A percentile compares a stretch with the other conserved stretches of the same genome.
Evolutionary conservation across 495 filamentous ascomycete genomes (phyloP).

Genomic region (Hypoxylon fragiforme): DNA sequence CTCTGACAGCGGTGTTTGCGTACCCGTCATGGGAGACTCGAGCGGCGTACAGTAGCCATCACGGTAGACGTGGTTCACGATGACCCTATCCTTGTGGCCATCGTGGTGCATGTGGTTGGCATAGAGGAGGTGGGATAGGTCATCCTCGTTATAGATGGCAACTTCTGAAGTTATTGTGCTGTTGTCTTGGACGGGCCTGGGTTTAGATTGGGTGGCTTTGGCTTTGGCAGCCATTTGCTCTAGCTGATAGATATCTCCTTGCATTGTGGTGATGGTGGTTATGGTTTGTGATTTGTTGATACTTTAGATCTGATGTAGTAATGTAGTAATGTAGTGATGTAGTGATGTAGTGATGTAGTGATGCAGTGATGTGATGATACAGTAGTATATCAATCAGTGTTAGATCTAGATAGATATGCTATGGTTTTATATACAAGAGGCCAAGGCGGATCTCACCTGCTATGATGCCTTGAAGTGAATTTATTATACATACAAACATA

Average conservation of each 20-base stretch:
- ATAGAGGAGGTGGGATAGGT: constrained; percentile 42
- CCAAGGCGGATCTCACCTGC: neutral
- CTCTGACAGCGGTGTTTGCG: constrained; percentile 25
- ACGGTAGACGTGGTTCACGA: constrained; percentile 31
- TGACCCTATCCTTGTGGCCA: constrained; percentile 28
- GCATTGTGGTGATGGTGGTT: constrained; percentile 25
- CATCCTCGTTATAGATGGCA: constrained; percentile 50
- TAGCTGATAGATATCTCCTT: constrained; percentile 39
- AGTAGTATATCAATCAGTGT: no score
- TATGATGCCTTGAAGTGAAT: neutral
- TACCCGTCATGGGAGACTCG: constrained; percentile 15
- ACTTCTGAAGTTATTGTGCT: constrained; percentile 34
- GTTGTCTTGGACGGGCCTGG: neutral
- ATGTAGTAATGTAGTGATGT: no score
- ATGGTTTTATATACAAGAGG: neutral
- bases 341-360: no score
- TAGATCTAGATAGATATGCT: no score
- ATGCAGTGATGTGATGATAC: no score
- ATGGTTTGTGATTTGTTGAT: constrained; percentile 1
- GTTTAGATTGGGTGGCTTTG: constrained; percentile 10
- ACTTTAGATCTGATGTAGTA: neutral
- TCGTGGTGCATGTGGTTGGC: constrained; percentile 25
- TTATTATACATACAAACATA: constrained; percentile 24
- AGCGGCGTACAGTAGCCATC: constrained; percentile 24
- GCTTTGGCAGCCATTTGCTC: constrained; percentile 26